Conservation (phyloP, 2,329 filamentous ascomycete species). For the Trichoderma atroviride region DNA sequence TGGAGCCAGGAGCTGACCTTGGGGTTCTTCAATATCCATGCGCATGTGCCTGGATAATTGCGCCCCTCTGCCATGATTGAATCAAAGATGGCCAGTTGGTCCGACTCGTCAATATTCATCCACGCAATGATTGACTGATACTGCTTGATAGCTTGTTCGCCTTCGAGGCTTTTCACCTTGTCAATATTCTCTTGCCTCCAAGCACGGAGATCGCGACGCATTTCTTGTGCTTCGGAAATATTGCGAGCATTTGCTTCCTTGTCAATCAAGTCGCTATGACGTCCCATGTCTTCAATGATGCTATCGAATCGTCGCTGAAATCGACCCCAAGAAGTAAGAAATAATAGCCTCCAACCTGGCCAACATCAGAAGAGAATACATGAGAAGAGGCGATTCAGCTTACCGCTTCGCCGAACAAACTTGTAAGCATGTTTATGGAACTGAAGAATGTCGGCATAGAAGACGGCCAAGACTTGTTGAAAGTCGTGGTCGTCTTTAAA, state of each 20-base stretch:
- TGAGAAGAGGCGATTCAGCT: fast-evolving
- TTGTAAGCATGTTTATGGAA: slow-evolving; percentile 53
- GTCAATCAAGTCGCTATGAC: background rate
- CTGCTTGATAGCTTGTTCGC: background rate
- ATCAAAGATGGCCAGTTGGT: background rate
- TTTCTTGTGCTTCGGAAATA: background rate
- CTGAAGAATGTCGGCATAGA: slow-evolving; percentile 52
- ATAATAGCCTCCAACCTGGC: background rate
- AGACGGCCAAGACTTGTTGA: slow-evolving; percentile 45
- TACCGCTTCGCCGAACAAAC: slow-evolving; percentile 40
- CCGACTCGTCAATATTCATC: background rate
- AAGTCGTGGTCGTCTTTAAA: slow-evolving; percentile 41
- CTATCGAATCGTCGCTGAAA: background rate
- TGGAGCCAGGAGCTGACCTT: background rate
- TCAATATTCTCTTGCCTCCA: slow-evolving; percentile 54
- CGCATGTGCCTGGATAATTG: background rate
- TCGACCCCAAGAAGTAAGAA: background rate
- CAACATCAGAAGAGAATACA: background rate
- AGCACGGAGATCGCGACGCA: slow-evolving; percentile 33
- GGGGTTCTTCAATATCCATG: background rate
- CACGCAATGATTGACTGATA: background rate
- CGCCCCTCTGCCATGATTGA: background rate
- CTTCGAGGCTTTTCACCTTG: slow-evolving; percentile 2
- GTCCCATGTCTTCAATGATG: background rate
- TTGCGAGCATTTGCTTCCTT: background rate